Conservation (phyloP, 805 yeast species). For the Candida oleophila region DNA sequence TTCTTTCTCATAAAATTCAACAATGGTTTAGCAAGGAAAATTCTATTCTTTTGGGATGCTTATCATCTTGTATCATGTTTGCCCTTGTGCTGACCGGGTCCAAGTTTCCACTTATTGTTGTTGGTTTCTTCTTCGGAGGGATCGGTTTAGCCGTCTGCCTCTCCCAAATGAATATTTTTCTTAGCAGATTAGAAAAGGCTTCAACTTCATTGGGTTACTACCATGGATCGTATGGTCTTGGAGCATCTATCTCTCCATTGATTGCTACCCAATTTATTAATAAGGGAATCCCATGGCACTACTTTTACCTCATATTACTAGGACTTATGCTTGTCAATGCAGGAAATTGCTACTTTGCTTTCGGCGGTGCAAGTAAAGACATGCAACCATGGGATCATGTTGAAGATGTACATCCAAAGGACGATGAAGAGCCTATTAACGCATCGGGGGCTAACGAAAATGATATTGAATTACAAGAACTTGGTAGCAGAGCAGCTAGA, state of each 20-base stretch:
- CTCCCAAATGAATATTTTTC: conserved; percentile 20
- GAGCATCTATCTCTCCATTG: conserved; percentile 26
- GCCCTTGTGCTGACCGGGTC: conserved; percentile 19
- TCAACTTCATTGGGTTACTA: conserved; percentile 16
- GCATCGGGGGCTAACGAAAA: conserved; percentile 3
- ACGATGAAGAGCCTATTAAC: conserved; percentile 1
- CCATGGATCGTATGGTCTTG: conserved; percentile 24
- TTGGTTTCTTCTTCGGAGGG: conserved; percentile 24
- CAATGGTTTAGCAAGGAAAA: conserved; percentile 18
- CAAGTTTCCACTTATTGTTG: conserved; percentile 18
- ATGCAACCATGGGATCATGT: conserved; percentile 17
- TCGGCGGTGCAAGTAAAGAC: conserved; percentile 18
- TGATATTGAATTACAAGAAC: not conserved
- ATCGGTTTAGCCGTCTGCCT: conserved; percentile 19
- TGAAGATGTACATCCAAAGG: not conserved
- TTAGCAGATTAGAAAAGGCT: conserved; percentile 16
- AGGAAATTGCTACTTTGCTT: conserved; percentile 12
- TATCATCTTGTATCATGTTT: conserved; percentile 13
- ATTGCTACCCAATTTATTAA: conserved; percentile 21
- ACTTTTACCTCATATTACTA: conserved; percentile 18
- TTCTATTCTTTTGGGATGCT: conserved; percentile 15
- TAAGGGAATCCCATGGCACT: conserved; percentile 21
- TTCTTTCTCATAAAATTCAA: conserved; percentile 22
- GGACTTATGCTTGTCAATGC: conserved; percentile 15
- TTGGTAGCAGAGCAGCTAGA: not conserved